These are phyloP conservation scores for Kingdonia uniflora DNA, from an alignment of 164 flowering plant species.

Conservation along the genomic window DNA sequence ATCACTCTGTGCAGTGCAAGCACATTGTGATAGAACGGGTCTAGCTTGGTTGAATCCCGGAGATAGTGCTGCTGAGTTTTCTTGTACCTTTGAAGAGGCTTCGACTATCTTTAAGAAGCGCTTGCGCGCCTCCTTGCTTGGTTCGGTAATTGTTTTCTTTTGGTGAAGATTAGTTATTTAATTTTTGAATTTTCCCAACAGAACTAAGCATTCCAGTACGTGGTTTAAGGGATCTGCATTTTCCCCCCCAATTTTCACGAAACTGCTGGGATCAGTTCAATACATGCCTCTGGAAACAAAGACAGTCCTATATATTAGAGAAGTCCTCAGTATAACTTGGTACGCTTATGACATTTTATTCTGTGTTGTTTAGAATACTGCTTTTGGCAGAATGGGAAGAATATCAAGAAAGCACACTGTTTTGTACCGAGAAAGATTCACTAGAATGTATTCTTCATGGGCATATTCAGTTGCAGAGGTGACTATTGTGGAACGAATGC, in stretches of 20 bases:
- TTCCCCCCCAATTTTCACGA: neutral
- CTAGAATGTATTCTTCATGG: neutral
- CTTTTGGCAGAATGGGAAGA: neutral
- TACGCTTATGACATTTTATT: neutral
- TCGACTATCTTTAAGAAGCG: too few species aligned
- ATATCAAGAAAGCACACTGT: neutral
- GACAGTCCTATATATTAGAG: neutral
- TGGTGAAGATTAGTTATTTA: too few species aligned
- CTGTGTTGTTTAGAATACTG: neutral
- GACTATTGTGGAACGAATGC: neutral
- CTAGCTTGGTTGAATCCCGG: too few species aligned
- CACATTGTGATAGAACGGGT: too few species aligned
- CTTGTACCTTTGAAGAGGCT: too few species aligned
- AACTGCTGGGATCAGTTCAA: neutral
- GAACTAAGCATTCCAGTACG: neutral
- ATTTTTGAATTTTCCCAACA: too few species aligned
- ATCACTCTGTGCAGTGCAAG: too few species aligned
- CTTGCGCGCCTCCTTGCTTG: too few species aligned
- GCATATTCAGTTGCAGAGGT: neutral
- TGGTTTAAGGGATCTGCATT: neutral
- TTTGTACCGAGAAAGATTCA: neutral
- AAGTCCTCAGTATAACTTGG: conserved; percentile 1
- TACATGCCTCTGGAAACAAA: neutral
- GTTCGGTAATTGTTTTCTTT: too few species aligned
- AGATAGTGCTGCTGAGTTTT: too few species aligned